These are phyloP conservation scores for Cercospora nicotianae DNA, from an alignment of 2,329 filamentous ascomycete species.

Conservation along the genomic window DNA sequence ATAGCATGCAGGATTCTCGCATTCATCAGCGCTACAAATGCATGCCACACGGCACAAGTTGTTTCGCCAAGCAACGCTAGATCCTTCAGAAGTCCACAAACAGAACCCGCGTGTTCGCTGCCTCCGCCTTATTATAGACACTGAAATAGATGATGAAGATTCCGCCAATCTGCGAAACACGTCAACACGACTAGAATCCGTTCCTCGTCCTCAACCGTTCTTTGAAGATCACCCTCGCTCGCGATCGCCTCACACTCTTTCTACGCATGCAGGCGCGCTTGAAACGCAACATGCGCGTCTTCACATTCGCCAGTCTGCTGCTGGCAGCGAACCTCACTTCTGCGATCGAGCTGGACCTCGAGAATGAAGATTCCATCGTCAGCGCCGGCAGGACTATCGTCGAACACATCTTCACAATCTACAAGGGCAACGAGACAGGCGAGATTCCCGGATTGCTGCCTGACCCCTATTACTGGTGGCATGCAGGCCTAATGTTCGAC, in stretches of 20 bases:
- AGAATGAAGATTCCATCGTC: constrained; percentile 20
- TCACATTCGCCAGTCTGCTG: constrained; percentile 14
- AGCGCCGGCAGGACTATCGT: constrained; percentile 20
- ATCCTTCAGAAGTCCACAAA: constrained; percentile 8
- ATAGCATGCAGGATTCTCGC: neutral
- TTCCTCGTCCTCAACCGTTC: neutral
- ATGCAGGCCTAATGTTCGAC: constrained; percentile 65
- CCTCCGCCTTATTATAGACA: neutral
- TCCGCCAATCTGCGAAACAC: neutral
- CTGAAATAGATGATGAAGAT: neutral
- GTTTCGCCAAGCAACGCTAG: constrained; percentile 8
- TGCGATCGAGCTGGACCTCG: constrained; percentile 22
- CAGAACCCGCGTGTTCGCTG: neutral
- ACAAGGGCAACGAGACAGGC: constrained; percentile 13
- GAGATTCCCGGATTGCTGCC: constrained; percentile 31
- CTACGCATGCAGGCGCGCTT: neutral
- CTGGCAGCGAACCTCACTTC: constrained; percentile 7
- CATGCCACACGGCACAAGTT: neutral
- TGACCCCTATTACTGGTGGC: constrained; percentile 58
- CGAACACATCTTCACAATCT: constrained; percentile 23
- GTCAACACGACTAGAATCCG: neutral
- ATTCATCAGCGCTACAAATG: neutral
- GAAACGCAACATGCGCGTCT: constrained; percentile 15
- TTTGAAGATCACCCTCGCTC: neutral
- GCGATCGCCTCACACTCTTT: neutral